phyloP scores from a whole-genome alignment of 2,329 filamentous ascomycete genomes.

The Trichoderma hamatum region DNA sequence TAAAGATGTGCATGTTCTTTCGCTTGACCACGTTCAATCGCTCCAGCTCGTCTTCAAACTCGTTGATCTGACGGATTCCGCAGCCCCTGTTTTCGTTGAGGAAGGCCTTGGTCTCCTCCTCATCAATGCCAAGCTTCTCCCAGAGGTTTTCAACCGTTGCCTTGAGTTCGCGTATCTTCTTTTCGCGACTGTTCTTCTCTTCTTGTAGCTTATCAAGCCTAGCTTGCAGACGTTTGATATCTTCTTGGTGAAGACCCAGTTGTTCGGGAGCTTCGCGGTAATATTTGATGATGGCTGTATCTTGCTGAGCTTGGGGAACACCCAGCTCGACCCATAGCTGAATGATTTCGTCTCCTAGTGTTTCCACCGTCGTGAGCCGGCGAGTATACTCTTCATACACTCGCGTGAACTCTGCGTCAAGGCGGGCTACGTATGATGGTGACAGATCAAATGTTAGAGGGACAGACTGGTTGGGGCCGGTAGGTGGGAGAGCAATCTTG shows the following conservation, averaged over 20 bases:
- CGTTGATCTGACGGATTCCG: conserved; percentile 88
- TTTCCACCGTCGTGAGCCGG: conserved; percentile 74
- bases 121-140: conserved; percentile 83
- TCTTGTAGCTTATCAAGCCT: conserved; percentile 82
- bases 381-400: conserved; percentile 96
- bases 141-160: conserved; percentile 81
- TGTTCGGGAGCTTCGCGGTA: conserved; percentile 92
- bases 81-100: conserved; percentile 86
- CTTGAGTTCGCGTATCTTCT: conserved; percentile 73
- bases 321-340: conserved; percentile 95
- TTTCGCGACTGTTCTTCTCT: conserved; percentile 86
- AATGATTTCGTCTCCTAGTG: conserved; percentile 81
- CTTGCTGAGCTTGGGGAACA: conserved; percentile 90
- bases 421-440: conserved; percentile 78
- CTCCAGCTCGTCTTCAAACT: conserved; percentile 88
- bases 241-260: conserved; percentile 86
- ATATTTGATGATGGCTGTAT: conserved; percentile 81
- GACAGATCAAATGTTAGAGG: conserved; percentile 91
- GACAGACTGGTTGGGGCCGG: conserved; percentile 72
- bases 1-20: conserved; percentile 92
- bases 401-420: conserved; percentile 89
- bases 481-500: conserved; percentile 81
- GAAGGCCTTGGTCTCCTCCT: conserved; percentile 81
- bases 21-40: conserved; percentile 90
- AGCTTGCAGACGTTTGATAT: conserved; percentile 70